A percentile compares a stretch with the other conserved stretches of the same genome.
These are phyloP conservation scores for Anacardium occidentale DNA, from an alignment of 345 rosid species.

Conservation along the genomic window DNA sequence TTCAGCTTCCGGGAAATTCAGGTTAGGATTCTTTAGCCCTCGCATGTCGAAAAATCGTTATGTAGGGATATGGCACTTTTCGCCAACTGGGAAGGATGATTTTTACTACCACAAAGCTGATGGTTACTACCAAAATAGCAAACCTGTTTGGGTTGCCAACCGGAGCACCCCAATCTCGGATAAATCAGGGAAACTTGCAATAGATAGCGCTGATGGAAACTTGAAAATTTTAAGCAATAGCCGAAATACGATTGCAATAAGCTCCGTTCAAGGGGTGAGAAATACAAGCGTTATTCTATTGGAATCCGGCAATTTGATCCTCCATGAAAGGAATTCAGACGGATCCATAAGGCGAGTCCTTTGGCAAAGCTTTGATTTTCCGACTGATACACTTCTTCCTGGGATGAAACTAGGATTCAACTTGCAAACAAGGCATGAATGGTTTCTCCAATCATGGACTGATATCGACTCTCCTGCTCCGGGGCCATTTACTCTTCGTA, in stretches of 20 bases:
- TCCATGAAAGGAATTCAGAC: slow-evolving; percentile 27
- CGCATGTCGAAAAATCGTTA: rapidly evolving
- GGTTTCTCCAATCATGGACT: slow-evolving; percentile 6
- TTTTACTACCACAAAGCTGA: too few relatives aligned
- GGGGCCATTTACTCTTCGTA: slow-evolving; percentile 30
- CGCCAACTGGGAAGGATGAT: too few relatives aligned
- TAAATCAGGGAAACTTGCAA: background rate
- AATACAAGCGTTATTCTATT: slow-evolving; percentile 29
- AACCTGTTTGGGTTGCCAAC: slow-evolving; percentile 23
- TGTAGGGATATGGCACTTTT: slow-evolving; percentile 18
- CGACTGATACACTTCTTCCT: slow-evolving; percentile 21
- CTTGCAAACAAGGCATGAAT: background rate
- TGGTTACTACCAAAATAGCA: background rate
- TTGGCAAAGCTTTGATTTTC: slow-evolving; percentile 1
- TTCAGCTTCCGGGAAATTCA: slow-evolving; percentile 17
- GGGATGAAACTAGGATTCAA: slow-evolving; percentile 44
- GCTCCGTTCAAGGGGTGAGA: slow-evolving; percentile 8
- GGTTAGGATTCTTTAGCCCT: slow-evolving; percentile 16
- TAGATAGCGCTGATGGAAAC: background rate
- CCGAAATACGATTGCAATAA: background rate
- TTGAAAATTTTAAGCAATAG: slow-evolving; percentile 1
- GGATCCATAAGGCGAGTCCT: slow-evolving; percentile 19
- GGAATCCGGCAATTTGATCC: slow-evolving; percentile 39
- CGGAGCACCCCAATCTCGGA: background rate
- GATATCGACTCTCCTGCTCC: background rate